A percentile compares a stretch with the other conserved stretches of the same genome.
Evolutionary conservation across 345 rosid species (phyloP).

Genomic region (Citrus medica): DNA sequence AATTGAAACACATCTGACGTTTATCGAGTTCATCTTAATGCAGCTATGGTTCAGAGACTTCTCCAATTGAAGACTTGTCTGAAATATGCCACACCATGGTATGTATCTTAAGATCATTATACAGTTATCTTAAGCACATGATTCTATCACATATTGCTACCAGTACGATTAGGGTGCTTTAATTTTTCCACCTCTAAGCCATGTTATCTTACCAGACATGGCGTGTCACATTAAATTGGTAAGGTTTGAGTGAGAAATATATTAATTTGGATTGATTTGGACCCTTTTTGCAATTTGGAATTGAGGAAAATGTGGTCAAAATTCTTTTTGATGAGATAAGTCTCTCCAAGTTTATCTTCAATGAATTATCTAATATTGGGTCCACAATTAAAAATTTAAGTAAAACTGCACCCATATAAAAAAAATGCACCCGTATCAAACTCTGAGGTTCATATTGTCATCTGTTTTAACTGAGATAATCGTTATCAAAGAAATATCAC

Average conservation of each 20-base stretch:
- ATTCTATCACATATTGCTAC: background rate
- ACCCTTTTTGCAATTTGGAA: background rate
- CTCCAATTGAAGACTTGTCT: conserved; percentile 69
- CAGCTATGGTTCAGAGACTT: conserved; percentile 80
- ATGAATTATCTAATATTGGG: background rate
- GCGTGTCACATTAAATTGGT: background rate
- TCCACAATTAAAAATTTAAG: too few species aligned
- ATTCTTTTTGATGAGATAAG: background rate
- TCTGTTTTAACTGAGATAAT: background rate
- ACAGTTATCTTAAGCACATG: conserved; percentile 3
- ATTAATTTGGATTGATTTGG: background rate
- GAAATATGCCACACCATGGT: conserved; percentile 81
- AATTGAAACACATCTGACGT: conserved; percentile 5
- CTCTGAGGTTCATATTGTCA: background rate
- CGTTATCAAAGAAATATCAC: background rate
- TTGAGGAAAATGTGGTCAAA: background rate
- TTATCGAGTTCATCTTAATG: conserved; percentile 14
- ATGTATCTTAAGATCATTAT: conserved; percentile 18
- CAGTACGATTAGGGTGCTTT: background rate
- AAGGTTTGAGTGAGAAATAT: background rate
- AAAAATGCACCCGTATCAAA: background rate
- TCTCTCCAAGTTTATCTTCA: background rate
- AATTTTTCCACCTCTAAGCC: background rate
- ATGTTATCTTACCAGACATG: background rate
- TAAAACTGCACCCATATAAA: background rate